Base-by-base conservation (phyloP, 495 filamentous ascomycete species). In the Annulohypoxylon nitens region DNA sequence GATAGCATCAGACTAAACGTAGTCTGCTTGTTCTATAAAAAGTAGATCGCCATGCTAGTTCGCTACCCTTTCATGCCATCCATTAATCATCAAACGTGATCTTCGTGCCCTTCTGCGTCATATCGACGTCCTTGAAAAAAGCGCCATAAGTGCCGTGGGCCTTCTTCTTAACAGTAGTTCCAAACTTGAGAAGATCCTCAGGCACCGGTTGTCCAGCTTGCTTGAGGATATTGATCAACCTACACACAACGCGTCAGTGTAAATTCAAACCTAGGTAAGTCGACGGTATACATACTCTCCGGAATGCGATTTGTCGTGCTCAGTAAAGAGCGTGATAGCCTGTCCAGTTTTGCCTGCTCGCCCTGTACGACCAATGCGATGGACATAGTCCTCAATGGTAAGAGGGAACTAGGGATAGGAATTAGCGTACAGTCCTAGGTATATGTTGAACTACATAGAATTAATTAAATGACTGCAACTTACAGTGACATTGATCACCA, bases 131-230 rank as follows among this genome's bases (percentile, higher is more conserved):
- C 79, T 95, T 97, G 85, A 89, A 97, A 76, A 97, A 98, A 0
- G 93, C 93, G 50, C 96, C 96, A 78, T 98, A 99, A 8, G 90
- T 90, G 61, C 92, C 92, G 81, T 99, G 95, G 47, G 88, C 89
- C 93, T 98, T 98, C 87, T 97, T 97, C 87, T 98, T 98, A 34
- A 99, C 96, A 12, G 95, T 98, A n/a, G 93, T 95, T 61, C 96
- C 96, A 70, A 97, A 99, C 77, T 96, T 97, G 69, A 97, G 80
- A 39, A 98, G 82, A 11, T 90, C 91, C 39, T 97, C 93, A 4
- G 96, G 96, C 0, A 99, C 92, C 4, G 90, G 86, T 77, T 98
- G 96, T 57, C 93, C 92, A 4, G 96, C 95, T 9, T 89, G 92
- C 78, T 92, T 94, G 41, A 99, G 86, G 55, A 99, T 93, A 78